Evolutionary conservation across 2,329 filamentous ascomycete species (phyloP).

Genomic region (Xylariaceae sp.): DNA sequence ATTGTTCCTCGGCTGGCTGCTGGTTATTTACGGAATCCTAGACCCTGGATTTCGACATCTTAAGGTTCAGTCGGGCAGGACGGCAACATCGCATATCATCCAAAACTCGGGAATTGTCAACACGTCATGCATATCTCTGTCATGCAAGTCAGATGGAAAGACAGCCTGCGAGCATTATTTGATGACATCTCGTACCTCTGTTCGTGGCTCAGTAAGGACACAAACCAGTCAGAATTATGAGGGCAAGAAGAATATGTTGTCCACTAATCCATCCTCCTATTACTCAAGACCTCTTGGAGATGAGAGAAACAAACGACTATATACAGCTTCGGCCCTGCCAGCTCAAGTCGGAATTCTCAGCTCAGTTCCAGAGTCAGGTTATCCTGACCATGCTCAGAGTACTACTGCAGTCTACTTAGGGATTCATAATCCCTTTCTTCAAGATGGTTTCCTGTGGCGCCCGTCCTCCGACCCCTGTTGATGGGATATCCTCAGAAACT

Average conservation of each 20-base stretch:
- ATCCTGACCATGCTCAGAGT: background rate
- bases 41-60: background rate
- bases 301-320: background rate
- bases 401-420: background rate
- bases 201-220: conserved; percentile 8
- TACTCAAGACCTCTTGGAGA: background rate
- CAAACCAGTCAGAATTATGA: background rate
- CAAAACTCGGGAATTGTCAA: background rate
- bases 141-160: background rate
- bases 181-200: background rate
- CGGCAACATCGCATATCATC: background rate
- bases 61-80: conserved; percentile 14
- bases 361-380: background rate
- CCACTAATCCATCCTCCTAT: background rate
- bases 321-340: conserved; percentile 3
- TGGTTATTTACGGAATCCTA: background rate
- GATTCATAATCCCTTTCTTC: background rate
- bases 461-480: conserved; percentile 14
- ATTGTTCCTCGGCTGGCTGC: background rate
- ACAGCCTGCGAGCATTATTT: background rate
- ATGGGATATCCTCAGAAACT: conserved; percentile 13
- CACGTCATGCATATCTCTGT: background rate
- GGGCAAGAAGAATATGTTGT: background rate
- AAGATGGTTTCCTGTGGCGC: conserved; percentile 25
- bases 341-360: background rate